These are phyloP conservation scores for Euptelea pleiosperma DNA, from an alignment of 164 flowering plant species.

Conservation along the genomic window DNA sequence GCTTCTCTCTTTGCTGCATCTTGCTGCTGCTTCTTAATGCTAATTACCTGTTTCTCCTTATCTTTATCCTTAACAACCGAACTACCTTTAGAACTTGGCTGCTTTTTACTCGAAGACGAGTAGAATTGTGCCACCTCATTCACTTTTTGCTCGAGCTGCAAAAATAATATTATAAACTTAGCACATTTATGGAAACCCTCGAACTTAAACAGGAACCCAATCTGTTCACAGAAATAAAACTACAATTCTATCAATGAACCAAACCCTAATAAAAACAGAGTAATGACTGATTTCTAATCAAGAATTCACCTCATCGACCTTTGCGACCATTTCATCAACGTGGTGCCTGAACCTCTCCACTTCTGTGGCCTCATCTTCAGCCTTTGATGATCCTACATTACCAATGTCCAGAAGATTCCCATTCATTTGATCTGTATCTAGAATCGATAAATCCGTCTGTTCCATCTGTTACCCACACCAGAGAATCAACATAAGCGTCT, in stretches of 20 bases:
- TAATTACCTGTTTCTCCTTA: constrained; percentile 43
- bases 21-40: constrained; percentile 53
- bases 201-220: no score
- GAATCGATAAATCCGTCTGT: constrained; percentile 4
- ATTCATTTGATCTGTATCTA: neutral
- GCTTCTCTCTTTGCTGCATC: constrained; percentile 64
- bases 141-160: constrained; percentile 74
- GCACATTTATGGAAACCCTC: no score
- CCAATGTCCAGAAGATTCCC: constrained; percentile 11
- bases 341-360: constrained; percentile 29
- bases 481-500: no score
- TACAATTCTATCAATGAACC: neutral
- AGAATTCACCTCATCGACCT: constrained; percentile 46
- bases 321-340: constrained; percentile 38
- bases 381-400: constrained; percentile 6
- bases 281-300: no score
- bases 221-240: no score
- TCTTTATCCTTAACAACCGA: constrained; percentile 57
- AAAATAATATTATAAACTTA: no score
- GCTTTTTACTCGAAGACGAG: constrained; percentile 43
- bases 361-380: constrained; percentile 16
- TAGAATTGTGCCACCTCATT: constrained; percentile 67
- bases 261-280: neutral
- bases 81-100: constrained; percentile 49
- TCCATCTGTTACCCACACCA: no score